Evolutionary conservation across 257 asterid species (phyloP), one percentile per base, ranked within the genome.

Genomic region (Fraxinus cuspidata): DNA sequence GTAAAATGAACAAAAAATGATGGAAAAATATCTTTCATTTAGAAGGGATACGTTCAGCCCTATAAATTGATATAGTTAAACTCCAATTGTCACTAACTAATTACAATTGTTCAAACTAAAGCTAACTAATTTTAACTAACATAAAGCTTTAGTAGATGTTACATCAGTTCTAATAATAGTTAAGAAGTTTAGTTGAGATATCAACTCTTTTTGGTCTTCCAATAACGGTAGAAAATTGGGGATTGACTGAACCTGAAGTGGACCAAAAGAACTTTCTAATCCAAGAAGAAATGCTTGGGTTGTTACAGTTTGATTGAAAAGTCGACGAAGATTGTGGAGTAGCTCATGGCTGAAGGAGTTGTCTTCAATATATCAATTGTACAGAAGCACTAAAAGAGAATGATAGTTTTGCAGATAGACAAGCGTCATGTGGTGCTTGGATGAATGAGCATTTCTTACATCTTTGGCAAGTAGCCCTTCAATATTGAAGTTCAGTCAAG

Each of bases 381-480:
- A 42, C 51, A 8, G 51, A 8, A 13, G 51, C 18, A 70, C 86
- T 78, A 77, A 60, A 68, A 71, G 25, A 75, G 18, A 42, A 3
- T 42, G 13, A 42, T 0, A 42, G 18, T 11, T 42, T 42, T 42
- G 51, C 3, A 42, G 18, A 42, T 42, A 42, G 16, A 8, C 51
- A 42, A 42, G 51, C 16, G 51, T 13, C 49, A 7, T 9, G 49
- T 42, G 49, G 12, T 42, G 49, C 15, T 42, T 29, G 67, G 76
- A 70, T 65, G 7, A 72, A 47, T 13, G 76, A 12, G 51, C 18
- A 42, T 47, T 65, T 40, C 96, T 92, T 93, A 96, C 99, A 80
- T 96, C 94, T 86, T 93, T 93, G 60, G 95, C 83, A 49, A 90
- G 92, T 80, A 89, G 82, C 75, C 91, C 85, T 84, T 89, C 97